These are phyloP conservation scores for Geosmithia morbida DNA, from an alignment of 2,329 filamentous ascomycete genomes.

Conservation along the genomic window DNA sequence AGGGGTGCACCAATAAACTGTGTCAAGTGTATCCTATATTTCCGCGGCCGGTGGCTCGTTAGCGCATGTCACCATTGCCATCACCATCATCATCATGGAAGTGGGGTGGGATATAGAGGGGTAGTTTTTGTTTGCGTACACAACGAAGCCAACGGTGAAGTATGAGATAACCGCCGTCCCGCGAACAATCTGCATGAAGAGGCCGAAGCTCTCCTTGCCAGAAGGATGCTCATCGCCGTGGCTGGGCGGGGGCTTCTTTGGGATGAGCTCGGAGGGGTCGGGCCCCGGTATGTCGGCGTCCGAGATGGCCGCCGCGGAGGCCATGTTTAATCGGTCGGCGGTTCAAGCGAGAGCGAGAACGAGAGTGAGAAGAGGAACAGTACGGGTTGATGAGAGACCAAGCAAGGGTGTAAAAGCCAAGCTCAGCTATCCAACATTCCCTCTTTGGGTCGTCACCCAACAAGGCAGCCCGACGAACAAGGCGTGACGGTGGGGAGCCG, in stretches of 20 bases:
- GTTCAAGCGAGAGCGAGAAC: not conserved
- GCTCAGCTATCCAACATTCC: too few relatives aligned
- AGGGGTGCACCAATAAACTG: constrained; percentile 65
- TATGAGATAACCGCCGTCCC: constrained; percentile 35
- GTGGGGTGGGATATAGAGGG: not conserved
- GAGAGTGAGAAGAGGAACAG: too few relatives aligned
- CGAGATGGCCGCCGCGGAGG: not conserved
- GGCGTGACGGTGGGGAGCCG: too few relatives aligned
- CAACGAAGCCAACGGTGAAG: constrained; percentile 31
- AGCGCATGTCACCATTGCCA: not conserved
- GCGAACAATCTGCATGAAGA: constrained; percentile 33
- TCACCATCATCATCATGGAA: not conserved
- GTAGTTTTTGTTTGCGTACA: constrained; percentile 22
- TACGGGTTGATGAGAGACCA: too few relatives aligned
- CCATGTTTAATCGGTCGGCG: not conserved
- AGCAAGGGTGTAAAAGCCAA: too few relatives aligned
- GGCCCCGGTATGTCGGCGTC: constrained; percentile 12
- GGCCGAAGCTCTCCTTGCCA: constrained; percentile 37
- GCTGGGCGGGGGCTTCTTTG: constrained; percentile 3
- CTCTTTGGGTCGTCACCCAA: too few relatives aligned
- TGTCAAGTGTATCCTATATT: constrained; percentile 45
- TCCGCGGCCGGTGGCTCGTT: not conserved
- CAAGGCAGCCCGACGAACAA: too few relatives aligned
- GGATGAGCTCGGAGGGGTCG: constrained; percentile 20
- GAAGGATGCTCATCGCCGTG: constrained; percentile 30